Percentiles rank a stretch among this genome's conserved stretches.
Evolutionary conservation across 75 land plant genomes (phyloP).

Genomic region (Selaginella tamariscina): DNA sequence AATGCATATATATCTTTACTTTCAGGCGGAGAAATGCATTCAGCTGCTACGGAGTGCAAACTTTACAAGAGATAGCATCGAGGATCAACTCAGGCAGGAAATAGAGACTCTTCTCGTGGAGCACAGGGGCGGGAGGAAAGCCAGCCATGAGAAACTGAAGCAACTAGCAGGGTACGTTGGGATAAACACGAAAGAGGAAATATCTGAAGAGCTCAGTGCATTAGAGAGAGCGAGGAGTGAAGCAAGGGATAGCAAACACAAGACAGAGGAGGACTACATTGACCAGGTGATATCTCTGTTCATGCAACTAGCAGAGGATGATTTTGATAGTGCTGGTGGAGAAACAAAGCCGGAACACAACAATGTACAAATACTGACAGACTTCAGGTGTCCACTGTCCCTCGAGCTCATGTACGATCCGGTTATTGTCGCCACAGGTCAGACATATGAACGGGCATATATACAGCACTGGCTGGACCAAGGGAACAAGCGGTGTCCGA

Average conservation of each 20-base stretch:
- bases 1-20: neutral
- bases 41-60: neutral
- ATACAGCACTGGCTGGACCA: constrained; percentile 59
- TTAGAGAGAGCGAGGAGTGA: neutral
- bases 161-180: neutral
- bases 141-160: neutral
- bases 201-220: neutral
- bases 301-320: neutral
- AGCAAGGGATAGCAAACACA: neutral
- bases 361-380: constrained; percentile 21
- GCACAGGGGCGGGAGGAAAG: neutral
- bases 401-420: constrained; percentile 54
- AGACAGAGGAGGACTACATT: neutral
- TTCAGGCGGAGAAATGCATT: neutral
- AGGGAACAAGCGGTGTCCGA: constrained; percentile 46
- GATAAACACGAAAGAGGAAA: neutral
- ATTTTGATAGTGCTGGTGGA: neutral
- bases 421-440: constrained; percentile 62
- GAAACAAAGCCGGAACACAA: neutral
- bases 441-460: constrained; percentile 48
- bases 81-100: neutral
- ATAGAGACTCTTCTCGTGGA: neutral
- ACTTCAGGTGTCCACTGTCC: constrained; percentile 48
- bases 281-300: neutral
- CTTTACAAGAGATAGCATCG: neutral